Evolutionary conservation across 2,329 filamentous ascomycete species (phyloP), one percentile per base, ranked within the genome.

Genomic region (Fusarium fracticaudum): DNA sequence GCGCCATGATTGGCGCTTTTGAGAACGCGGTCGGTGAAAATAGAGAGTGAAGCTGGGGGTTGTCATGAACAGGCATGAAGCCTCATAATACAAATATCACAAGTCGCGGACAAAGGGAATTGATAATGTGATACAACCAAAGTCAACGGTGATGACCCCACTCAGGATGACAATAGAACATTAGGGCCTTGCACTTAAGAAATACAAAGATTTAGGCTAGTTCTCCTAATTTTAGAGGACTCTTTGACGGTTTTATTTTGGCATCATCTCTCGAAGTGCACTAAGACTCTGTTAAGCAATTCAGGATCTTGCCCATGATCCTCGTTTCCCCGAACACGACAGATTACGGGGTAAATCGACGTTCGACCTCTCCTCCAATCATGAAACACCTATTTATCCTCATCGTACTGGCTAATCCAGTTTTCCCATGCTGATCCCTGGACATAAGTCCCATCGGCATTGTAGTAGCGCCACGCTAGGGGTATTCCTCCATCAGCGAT

Each of bases 1-100:
- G 29, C 5, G 31, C 10, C 2, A 41, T 70, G 22, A 65, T 70
- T 9, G 8, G 12, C 7, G 53, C 47, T 0, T 66, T 71, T 22
- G 40, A 65, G 11, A 31, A 29, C 13, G 26, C 24, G 0, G 15
- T 24, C 2, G 1, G 17, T 17, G 7, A 17, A 1, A 26, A 29
- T 2, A 26, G 18, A 22, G 17, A 18, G 2, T 33, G 15, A 18
- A 14, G 2, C 3, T 10, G 8, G 3, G 15, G 4, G 3, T 0
- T 24, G 0, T 33, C 8, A 10, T 8, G 7, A 9, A 14, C 4
- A 13, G 3, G 6, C 14, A 13, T 48, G 2, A 17, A 17, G 45
- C 2, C 18, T 15, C 0, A 11, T 22, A 6, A 3, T 7, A 2
- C 3, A 2, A n/a, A n/a, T 0, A n/a, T 13, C 20, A 5, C 6